Evolutionary conservation across 2,329 filamentous ascomycete species (phyloP).

Genomic region (Fusarium burgessii): DNA sequence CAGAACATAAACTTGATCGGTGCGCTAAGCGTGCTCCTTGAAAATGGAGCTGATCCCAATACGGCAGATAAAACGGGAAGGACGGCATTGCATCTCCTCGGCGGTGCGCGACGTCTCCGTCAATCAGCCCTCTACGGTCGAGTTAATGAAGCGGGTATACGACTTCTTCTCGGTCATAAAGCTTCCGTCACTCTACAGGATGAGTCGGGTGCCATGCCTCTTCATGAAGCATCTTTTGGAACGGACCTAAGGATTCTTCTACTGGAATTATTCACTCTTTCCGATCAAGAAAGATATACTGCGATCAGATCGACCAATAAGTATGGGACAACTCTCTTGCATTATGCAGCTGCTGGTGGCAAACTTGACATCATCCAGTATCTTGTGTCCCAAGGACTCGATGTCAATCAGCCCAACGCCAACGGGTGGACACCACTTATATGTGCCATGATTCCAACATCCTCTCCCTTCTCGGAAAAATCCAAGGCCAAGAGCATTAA

Average conservation of each 20-base stretch:
- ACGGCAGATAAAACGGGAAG: neutral
- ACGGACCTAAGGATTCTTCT: neutral
- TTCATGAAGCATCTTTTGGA: neutral
- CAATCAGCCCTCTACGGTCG: neutral
- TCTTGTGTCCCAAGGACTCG: neutral
- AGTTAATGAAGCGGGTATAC: neutral
- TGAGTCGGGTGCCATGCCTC: neutral
- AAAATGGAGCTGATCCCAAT: neutral
- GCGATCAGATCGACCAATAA: neutral
- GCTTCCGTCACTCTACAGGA: neutral
- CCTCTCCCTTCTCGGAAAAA: accelerated
- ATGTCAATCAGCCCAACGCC: neutral
- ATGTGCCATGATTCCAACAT: neutral
- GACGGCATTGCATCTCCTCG: neutral
- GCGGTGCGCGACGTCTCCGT: neutral
- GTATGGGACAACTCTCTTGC: neutral
- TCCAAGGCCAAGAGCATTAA: too few relatives aligned
- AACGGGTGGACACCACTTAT: neutral
- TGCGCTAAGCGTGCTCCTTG: neutral
- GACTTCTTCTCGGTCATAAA: neutral
- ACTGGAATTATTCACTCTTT: neutral
- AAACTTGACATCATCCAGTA: neutral
- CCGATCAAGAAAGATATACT: neutral
- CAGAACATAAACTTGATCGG: neutral
- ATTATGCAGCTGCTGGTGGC: neutral